A percentile compares a stretch with the other conserved stretches of the same genome.
Conservation (phyloP, 108 stramenopile species). For the Conticribra weissflogii region DNA sequence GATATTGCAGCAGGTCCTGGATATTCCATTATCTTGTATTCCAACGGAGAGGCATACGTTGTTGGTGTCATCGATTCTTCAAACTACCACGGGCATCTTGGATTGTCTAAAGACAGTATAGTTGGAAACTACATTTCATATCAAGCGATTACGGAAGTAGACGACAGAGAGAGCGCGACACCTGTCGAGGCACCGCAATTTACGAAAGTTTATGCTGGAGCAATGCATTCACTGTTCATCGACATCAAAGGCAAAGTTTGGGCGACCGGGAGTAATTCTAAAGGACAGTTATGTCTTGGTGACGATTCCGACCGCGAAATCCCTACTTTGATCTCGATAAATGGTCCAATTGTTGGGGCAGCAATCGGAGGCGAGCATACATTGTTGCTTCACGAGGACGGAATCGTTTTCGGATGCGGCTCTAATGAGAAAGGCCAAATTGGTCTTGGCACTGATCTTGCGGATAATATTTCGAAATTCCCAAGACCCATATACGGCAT, state of each 20-base stretch:
- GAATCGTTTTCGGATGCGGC: conserved; percentile 55
- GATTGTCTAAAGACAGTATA: conserved; percentile 22
- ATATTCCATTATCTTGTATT: conserved; percentile 34
- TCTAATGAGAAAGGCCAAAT: conserved; percentile 61
- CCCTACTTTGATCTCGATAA: conserved; percentile 20
- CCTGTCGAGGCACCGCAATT: conserved; percentile 32
- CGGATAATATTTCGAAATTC: not conserved
- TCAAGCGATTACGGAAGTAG: conserved; percentile 27
- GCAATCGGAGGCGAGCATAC: conserved; percentile 54
- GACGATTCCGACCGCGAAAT: conserved; percentile 35
- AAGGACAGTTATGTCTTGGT: conserved; percentile 46
- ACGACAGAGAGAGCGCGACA: conserved; percentile 15
- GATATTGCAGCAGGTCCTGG: conserved; percentile 38
- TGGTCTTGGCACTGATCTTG: conserved; percentile 34
- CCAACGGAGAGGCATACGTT: conserved; percentile 41
- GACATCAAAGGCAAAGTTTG: conserved; percentile 39
- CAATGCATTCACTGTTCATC: conserved; percentile 42
- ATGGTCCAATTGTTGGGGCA: conserved; percentile 18
- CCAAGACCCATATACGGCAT: conserved; percentile 39
- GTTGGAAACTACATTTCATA: conserved; percentile 24
- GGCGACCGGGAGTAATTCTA: conserved; percentile 40
- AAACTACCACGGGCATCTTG: conserved; percentile 47
- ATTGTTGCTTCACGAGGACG: conserved; percentile 47
- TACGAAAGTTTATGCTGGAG: conserved; percentile 25
- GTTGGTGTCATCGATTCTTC: conserved; percentile 42